phyloP scores from a whole-genome alignment of 192 early-diverging fungal species.

The Mortierella hygrophila region DNA sequence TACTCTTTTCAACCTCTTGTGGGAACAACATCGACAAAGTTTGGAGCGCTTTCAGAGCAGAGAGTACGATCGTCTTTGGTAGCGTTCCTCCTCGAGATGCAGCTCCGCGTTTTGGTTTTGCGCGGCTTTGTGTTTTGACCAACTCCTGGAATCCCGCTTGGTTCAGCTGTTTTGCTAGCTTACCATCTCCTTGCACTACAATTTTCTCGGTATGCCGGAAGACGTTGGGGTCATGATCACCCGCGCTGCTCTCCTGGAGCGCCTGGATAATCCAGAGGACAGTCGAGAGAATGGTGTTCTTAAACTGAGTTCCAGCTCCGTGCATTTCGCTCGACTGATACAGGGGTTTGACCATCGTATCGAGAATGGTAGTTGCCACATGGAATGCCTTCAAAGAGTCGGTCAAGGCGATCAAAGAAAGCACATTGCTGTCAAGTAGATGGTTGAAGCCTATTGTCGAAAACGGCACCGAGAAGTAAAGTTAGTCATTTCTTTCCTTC shows the following conservation, averaged over 20 bases:
- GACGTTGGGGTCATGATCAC: not conserved
- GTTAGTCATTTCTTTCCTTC: not conserved
- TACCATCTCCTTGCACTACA: conserved; percentile 9
- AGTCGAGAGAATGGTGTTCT: conserved; percentile 29
- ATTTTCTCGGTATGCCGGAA: not conserved
- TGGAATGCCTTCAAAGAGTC: conserved; percentile 50
- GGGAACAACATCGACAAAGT: conserved; percentile 39
- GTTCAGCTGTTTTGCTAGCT: conserved; percentile 29
- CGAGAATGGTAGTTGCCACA: conserved; percentile 48
- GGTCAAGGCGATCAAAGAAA: conserved; percentile 16
- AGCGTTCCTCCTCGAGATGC: conserved; percentile 30
- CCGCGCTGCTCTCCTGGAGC: conserved; percentile 21
- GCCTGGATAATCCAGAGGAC: conserved; percentile 50
- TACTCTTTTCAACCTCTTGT: conserved; percentile 26
- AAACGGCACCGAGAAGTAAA: not conserved
- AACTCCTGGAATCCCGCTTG: conserved; percentile 19
- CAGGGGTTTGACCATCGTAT: conserved; percentile 41
- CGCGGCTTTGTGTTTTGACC: conserved; percentile 10
- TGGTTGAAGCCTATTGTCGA: conserved; percentile 28
- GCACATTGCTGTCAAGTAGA: conserved; percentile 31
- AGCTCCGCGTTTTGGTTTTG: conserved; percentile 22
- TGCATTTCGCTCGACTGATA: conserved; percentile 21
- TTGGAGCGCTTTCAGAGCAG: conserved; percentile 48
- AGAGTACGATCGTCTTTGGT: conserved; percentile 46
- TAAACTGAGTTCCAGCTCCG: conserved; percentile 24